These are phyloP conservation scores for Colletotrichum plurivorum DNA, from an alignment of 2,329 filamentous ascomycete genomes.

Conservation along the genomic window DNA sequence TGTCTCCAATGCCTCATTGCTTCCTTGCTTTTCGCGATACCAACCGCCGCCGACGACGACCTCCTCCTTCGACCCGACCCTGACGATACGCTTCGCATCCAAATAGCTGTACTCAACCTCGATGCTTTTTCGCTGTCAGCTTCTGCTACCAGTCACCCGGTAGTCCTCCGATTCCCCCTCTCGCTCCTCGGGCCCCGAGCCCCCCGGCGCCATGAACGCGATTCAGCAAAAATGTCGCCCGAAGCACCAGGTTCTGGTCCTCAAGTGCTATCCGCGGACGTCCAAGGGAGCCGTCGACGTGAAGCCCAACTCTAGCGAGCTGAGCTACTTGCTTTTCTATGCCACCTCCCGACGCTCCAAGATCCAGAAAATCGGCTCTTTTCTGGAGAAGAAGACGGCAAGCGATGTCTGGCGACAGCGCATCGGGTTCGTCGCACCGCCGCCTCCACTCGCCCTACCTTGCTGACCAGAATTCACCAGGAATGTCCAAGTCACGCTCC, in stretches of 20 bases:
- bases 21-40: slow-evolving; percentile 38
- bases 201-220: slow-evolving; percentile 69
- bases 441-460: not conserved
- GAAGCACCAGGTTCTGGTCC: slow-evolving; percentile 95
- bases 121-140: slow-evolving; percentile 35
- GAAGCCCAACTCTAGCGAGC: slow-evolving; percentile 95
- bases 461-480: slow-evolving; percentile 57
- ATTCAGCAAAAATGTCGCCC: slow-evolving; percentile 82
- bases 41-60: slow-evolving; percentile 27
- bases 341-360: slow-evolving; percentile 94
- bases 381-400: slow-evolving; percentile 93
- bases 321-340: slow-evolving; percentile 98
- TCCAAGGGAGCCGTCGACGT: slow-evolving; percentile 93
- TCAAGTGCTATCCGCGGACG: slow-evolving; percentile 96
- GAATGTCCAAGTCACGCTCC: slow-evolving; percentile 94
- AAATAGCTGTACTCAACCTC: slow-evolving; percentile 28
- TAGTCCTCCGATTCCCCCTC: slow-evolving; percentile 25
- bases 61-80: slow-evolving; percentile 6
- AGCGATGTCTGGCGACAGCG: slow-evolving; percentile 91
- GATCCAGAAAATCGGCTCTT: slow-evolving; percentile 94
- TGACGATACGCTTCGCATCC: slow-evolving; percentile 19
- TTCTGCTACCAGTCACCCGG: slow-evolving; percentile 30
- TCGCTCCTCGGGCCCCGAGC: slow-evolving; percentile 34
- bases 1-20: slow-evolving; percentile 33
- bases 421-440: slow-evolving; percentile 75